Evolutionary conservation across 2,329 filamentous ascomycete species (phyloP), one percentile per base, ranked within the genome.

Genomic region (Penicillium hordei): DNA sequence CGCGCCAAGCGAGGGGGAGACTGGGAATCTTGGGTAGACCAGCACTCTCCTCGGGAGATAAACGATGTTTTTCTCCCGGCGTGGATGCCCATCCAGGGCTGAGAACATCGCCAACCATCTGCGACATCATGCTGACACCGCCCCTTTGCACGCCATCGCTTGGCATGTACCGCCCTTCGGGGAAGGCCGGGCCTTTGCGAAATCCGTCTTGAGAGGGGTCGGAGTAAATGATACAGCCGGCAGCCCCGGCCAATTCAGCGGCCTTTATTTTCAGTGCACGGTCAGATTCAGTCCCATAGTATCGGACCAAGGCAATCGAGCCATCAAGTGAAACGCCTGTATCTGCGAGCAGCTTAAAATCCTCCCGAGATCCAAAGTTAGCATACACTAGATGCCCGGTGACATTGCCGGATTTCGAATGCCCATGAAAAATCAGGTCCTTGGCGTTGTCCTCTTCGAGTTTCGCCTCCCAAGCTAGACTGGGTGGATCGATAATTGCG

Each of bases 181-280:
- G 93, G 64, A 88, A 92, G 0, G 85, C 81, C 0, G 86, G 80
- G 4, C 92, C 93, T 64, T 85, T 84, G 29, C 84, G 74, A 68
- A 93, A 94, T 1, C 92, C 92, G 70, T 96, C 89, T 50, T 97
- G 89, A 1, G 83, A 82, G 0, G 93, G 93, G 71, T 97, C 94
- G 51, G 89, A 96, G 78, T 97, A 99, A 57, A 96, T 90, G 55
- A 99, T 84, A 68, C 91, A 95, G 15, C 93, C 94, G 2, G 83
- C 86, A 62, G 92, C 94, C 1, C 94, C 94, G 15, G 89, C 90
- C 66, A 91, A 73, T 75, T 97, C 90, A 1, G 94, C 94, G 10
- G 90, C 90, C 76, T 93, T 96, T 68, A 99, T 84, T 74, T 97
- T 97, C 66, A 95, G 77, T 1, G 86, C 89, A 6, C 84, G 80